phyloP scores from a whole-genome alignment of 352 stramenopile species.

The Phytophthora litchii region DNA sequence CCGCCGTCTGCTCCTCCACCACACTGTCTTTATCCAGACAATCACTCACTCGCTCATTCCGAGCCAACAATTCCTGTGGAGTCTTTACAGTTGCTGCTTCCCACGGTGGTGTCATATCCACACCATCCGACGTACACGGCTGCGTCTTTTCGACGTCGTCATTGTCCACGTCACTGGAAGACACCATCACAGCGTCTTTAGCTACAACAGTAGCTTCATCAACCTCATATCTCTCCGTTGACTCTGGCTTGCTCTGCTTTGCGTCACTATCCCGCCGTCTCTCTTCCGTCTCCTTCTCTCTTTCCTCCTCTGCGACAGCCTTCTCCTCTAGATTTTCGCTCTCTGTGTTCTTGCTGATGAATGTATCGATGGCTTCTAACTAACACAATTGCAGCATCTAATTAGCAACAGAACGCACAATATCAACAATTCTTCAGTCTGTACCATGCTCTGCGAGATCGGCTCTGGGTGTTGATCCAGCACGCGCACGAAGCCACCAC shows the following conservation, averaged over 20 bases:
- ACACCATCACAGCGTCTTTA: neutral
- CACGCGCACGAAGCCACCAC: conserved; percentile 63
- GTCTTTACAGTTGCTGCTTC: conserved; percentile 20
- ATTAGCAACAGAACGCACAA: conserved; percentile 22
- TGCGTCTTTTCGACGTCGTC: conserved; percentile 18
- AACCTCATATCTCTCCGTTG: neutral
- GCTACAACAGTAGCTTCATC: neutral
- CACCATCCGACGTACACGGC: neutral
- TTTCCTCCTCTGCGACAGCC: conserved; percentile 2
- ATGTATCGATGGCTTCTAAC: conserved; percentile 50
- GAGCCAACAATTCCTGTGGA: conserved; percentile 31
- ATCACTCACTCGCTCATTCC: conserved; percentile 28
- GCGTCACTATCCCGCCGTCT: neutral
- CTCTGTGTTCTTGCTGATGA: conserved; percentile 19
- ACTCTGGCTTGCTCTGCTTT: conserved; percentile 9
- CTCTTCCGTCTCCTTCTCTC: conserved; percentile 9
- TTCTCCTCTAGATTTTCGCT: conserved; percentile 19
- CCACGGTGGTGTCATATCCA: conserved; percentile 10
- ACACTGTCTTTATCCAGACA: conserved; percentile 25
- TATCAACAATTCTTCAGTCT: neutral
- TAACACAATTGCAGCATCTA: conserved; percentile 9
- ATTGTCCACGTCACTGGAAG: conserved; percentile 3
- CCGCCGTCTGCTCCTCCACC: neutral
- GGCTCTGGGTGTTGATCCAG: conserved; percentile 61
- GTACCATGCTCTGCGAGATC: conserved; percentile 59